Conservation (phyloP, 2,329 filamentous ascomycete genomes). For the Clonostachys byssicola region DNA sequence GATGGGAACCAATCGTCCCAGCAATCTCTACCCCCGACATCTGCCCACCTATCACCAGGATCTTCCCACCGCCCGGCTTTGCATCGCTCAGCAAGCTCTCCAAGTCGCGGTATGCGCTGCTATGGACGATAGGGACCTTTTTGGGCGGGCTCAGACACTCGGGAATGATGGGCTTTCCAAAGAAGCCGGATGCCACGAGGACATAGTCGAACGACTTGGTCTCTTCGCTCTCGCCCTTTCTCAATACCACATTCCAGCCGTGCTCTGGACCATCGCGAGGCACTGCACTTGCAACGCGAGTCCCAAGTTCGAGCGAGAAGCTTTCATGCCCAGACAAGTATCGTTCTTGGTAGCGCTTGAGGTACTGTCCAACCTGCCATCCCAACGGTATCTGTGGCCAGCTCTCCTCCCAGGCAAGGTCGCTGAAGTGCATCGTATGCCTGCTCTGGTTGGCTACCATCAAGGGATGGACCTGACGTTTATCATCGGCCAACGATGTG, state of each 20-base stretch:
- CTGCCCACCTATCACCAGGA: slow-evolving; percentile 74
- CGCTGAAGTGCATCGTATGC: slow-evolving; percentile 70
- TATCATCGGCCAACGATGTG: slow-evolving; percentile 37
- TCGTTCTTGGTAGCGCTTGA: slow-evolving; percentile 57
- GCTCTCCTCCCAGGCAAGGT: slow-evolving; percentile 63
- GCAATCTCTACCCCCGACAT: slow-evolving; percentile 81
- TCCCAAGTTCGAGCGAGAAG: slow-evolving; percentile 44
- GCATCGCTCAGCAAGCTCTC: slow-evolving; percentile 36
- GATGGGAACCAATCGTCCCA: slow-evolving; percentile 64
- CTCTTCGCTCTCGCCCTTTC: slow-evolving; percentile 29
- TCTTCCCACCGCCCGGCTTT: slow-evolving; percentile 44
- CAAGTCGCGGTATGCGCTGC: slow-evolving; percentile 59
- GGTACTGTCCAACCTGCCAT: slow-evolving; percentile 72
- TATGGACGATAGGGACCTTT: slow-evolving; percentile 57
- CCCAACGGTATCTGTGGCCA: slow-evolving; percentile 68
- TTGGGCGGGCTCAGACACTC: slow-evolving; percentile 23
- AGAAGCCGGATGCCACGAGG: slow-evolving; percentile 73
- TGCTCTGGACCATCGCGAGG: slow-evolving; percentile 29
- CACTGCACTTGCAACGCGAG: slow-evolving; percentile 35
- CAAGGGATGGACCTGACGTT: slow-evolving; percentile 56
- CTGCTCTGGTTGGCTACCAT: slow-evolving; percentile 73
- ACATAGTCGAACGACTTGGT: slow-evolving; percentile 64
- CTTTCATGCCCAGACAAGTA: slow-evolving; percentile 43
- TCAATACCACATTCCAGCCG: slow-evolving; percentile 35
- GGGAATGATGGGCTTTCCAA: slow-evolving; percentile 55